Evolutionary conservation across 305 asterid species (phyloP).

Genomic region (Fraxinus sp.): DNA sequence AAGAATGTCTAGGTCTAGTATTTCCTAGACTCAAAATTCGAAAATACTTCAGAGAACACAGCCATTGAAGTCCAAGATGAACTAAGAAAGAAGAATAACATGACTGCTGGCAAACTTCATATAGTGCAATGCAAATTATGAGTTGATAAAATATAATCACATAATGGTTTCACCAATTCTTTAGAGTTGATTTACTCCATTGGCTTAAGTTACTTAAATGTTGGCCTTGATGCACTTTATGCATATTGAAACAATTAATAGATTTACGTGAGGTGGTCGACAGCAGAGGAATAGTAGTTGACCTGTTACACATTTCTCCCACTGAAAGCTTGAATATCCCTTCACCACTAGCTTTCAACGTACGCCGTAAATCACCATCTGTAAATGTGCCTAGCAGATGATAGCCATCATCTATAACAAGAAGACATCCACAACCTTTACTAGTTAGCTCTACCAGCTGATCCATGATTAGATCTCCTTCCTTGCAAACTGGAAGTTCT

Average conservation of each 20-base stretch:
- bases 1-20: background rate
- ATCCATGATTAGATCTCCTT: slow-evolving; percentile 80
- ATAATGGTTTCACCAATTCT: background rate
- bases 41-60: background rate
- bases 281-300: slow-evolving; percentile 10
- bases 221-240: background rate
- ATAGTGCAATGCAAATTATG: background rate
- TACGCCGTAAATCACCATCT: slow-evolving; percentile 90
- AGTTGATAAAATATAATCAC: background rate
- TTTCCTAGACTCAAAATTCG: background rate
- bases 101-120: background rate
- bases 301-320: slow-evolving; percentile 96
- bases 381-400: slow-evolving; percentile 83
- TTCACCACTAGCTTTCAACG: slow-evolving; percentile 82
- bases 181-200: background rate
- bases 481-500: slow-evolving; percentile 83
- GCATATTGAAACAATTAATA: background rate
- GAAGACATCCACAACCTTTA: slow-evolving; percentile 93
- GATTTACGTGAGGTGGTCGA: background rate
- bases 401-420: slow-evolving; percentile 57
- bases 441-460: slow-evolving; percentile 87
- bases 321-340: slow-evolving; percentile 86
- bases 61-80: background rate
- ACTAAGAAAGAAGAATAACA: background rate
- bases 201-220: background rate